A percentile compares a stretch with the other conserved stretches of the same genome.
Conservation (phyloP, 148 eudicot genomes). For the Hydrangea macrophylla region DNA sequence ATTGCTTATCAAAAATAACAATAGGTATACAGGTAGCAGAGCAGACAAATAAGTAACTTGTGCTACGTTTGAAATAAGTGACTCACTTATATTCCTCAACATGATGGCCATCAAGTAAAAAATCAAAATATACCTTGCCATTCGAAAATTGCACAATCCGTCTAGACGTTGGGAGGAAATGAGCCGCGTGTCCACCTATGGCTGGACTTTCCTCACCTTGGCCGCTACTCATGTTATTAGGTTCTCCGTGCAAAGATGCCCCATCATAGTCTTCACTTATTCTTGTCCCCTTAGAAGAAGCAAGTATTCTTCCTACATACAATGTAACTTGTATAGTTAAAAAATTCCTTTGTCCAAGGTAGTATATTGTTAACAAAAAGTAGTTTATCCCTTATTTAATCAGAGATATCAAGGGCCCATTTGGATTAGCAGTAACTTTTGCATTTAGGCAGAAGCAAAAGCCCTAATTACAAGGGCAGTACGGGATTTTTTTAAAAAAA, state of each 20-base stretch:
- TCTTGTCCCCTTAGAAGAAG: conserved; percentile 40
- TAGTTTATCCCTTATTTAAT: too few species aligned
- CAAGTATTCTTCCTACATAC: conserved; percentile 77
- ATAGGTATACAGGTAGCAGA: neutral
- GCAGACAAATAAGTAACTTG: neutral
- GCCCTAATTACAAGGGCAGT: too few species aligned
- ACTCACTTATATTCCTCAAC: neutral
- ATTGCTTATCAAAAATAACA: neutral
- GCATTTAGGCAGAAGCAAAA: too few species aligned
- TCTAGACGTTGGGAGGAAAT: conserved; percentile 90
- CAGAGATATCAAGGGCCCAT: too few species aligned
- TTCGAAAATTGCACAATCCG: conserved; percentile 95
- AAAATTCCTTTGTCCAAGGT: neutral
- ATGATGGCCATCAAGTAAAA: neutral
- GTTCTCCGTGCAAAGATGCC: conserved; percentile 21
- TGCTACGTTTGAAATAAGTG: neutral
- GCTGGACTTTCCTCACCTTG: conserved; percentile 21
- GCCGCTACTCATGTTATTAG: conserved; percentile 21
- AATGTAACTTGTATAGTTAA: neutral
- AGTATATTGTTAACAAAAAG: neutral
- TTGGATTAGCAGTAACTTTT: too few species aligned
- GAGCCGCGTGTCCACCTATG: conserved; percentile 44
- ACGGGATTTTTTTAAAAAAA: too few species aligned
- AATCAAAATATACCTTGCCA: conserved; percentile 61
- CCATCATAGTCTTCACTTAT: conserved; percentile 23